Conservation (phyloP, 2,329 filamentous ascomycete genomes). For the Colletotrichum salicis region DNA sequence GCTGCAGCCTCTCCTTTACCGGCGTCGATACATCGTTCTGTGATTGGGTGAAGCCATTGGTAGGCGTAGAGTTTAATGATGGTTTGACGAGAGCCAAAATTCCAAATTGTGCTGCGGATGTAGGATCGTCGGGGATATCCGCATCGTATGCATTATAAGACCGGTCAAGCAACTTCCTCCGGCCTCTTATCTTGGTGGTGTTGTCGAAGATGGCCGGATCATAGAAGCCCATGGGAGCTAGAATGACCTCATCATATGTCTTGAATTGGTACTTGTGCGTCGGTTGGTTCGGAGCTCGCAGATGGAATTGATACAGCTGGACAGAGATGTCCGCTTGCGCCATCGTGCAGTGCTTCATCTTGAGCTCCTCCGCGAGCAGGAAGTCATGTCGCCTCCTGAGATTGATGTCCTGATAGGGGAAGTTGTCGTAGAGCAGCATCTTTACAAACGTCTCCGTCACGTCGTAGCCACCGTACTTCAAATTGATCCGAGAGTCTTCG, state of each 20-base stretch:
- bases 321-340: constrained; percentile 90
- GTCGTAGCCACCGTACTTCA: constrained; percentile 93
- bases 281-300: constrained; percentile 86
- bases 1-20: constrained; percentile 71
- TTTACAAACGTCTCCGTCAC: constrained; percentile 95
- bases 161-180: constrained; percentile 83
- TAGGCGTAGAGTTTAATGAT: constrained; percentile 58
- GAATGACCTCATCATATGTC: constrained; percentile 93
- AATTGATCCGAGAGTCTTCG: constrained; percentile 92
- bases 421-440: constrained; percentile 97
- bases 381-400: constrained; percentile 91
- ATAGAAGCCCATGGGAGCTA: constrained; percentile 96
- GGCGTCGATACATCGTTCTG: constrained; percentile 66
- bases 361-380: constrained; percentile 92
- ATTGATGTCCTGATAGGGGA: constrained; percentile 96
- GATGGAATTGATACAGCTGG: constrained; percentile 88
- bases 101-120: constrained; percentile 83
- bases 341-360: constrained; percentile 92
- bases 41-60: constrained; percentile 55
- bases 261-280: constrained; percentile 96
- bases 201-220: constrained; percentile 89
- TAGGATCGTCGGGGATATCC: constrained; percentile 86
- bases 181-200: constrained; percentile 78
- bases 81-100: constrained; percentile 70
- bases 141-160: constrained; percentile 96